phyloP scores from a whole-genome alignment of 2,329 filamentous ascomycete species.

The Alternaria arborescens region DNA sequence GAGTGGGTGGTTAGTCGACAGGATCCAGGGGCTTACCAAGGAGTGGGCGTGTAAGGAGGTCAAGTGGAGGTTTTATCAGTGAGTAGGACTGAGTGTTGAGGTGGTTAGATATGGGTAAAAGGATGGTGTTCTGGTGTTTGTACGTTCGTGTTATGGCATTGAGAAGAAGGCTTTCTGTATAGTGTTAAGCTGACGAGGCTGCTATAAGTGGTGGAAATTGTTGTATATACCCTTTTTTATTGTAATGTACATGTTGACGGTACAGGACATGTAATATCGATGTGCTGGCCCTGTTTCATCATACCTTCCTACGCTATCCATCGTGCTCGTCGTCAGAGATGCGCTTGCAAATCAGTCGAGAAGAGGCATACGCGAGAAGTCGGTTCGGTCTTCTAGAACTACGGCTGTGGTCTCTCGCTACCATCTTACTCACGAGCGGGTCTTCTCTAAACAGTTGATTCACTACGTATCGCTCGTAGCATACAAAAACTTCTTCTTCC shows the following conservation, averaged over 20 bases:
- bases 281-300: background rate
- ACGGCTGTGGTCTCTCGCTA: background rate
- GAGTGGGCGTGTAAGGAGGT: conserved; percentile 42
- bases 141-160: background rate
- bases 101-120: background rate
- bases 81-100: background rate
- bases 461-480: background rate
- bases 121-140: background rate
- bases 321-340: background rate
- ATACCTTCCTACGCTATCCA: fast-evolving
- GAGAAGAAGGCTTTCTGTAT: conserved; percentile 1
- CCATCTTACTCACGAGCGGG: background rate
- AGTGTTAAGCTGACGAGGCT: background rate
- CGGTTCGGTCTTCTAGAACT: background rate
- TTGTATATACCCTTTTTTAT: conserved; percentile 9
- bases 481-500: background rate
- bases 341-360: background rate
- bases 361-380: background rate
- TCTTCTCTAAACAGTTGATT: background rate
- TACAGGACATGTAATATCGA: background rate
- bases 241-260: background rate
- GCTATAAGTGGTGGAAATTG: background rate
- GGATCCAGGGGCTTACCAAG: conserved; percentile 30
- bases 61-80: conserved; percentile 43
- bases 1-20: conserved; percentile 50